phyloP scores from a whole-genome alignment of 225 moss, liverwort and hornwort genomes.

The Anthoceros angustus region DNA sequence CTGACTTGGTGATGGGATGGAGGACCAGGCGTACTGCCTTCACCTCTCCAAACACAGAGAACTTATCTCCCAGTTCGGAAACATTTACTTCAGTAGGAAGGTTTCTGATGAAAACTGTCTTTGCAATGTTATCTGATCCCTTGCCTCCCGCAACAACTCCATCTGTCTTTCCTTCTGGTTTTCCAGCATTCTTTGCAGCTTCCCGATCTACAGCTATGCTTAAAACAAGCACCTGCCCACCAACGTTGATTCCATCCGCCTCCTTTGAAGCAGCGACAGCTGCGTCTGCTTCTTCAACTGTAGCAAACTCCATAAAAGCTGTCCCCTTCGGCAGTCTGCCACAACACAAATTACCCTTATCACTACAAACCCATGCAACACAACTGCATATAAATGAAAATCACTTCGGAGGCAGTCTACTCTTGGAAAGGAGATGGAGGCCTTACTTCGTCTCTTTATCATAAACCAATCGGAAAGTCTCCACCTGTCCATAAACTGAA shows the following conservation, averaged over 20 bases:
- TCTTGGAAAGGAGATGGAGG: neutral
- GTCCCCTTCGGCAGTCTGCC: constrained; percentile 81
- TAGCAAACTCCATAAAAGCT: constrained; percentile 76
- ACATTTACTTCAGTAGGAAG: neutral
- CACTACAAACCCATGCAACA: neutral
- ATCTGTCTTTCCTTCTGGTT: neutral
- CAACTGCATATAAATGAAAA: neutral
- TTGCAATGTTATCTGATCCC: neutral
- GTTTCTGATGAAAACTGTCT: neutral
- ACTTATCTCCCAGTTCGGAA: neutral
- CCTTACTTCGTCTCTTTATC: constrained; percentile 72
- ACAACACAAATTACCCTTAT: neutral
- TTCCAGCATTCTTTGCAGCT: constrained; percentile 9
- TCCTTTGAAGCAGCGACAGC: constrained; percentile 51
- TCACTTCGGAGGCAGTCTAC: neutral
- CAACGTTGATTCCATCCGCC: constrained; percentile 49
- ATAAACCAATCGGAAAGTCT: constrained; percentile 78
- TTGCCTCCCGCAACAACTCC: neutral
- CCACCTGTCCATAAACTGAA: constrained; percentile 74
- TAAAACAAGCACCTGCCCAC: constrained; percentile 52
- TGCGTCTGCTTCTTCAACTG: constrained; percentile 52
- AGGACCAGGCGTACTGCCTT: neutral
- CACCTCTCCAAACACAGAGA: neutral
- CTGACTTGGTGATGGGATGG: neutral
- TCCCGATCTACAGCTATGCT: constrained; percentile 82